Evolutionary conservation across 2,329 filamentous ascomycete genomes (phyloP), one percentile per base, ranked within the genome.

Genomic region (Madurella mycetomatis): DNA sequence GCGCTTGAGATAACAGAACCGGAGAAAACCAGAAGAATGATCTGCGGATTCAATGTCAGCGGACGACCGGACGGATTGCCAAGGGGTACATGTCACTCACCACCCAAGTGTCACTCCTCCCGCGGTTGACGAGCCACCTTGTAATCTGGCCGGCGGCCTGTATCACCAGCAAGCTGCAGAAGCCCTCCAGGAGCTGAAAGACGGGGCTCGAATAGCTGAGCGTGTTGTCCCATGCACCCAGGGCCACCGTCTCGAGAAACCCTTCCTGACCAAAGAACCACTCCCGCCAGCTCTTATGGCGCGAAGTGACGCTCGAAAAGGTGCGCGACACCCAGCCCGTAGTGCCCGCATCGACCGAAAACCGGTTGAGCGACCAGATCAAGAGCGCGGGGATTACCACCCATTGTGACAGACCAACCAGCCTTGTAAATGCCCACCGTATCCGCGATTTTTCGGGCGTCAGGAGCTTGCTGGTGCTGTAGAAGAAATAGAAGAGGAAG

Each of bases 101-200:
- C 83, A 97, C 90, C 94, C 92, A 97, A 58, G 86, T 95, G 73
- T 99, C 94, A 66, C 92, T 95, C 66, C 90, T 84, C 65, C 92
- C 91, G 65, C 88, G 80, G 73, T 97, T 97, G 52, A 97, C 92
- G 31, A 97, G 81, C 86, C 91, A 97, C 70, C 90, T 83, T 17
- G 94, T 95, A 61, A 97, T 91, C 70, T 96, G 92, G 0, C 94
- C 94, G 13, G 89, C 87, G 16, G 92, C 90, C 72, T 99, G 94
- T 54, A 99, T 97, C 60, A 97, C 92, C 53, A 97, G 76, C 64
- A 99, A 75, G 67, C 90, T 97, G 77, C 94, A 97, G 74, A 99
- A 99, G 7, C 94, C 94, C 72, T 99, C 94, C 49, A 88, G 83
- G 9, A 99, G 78, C 73, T 99, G 94, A 75, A 97, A 99, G 49